Conservation (phyloP, 1,284 basidiomycete species). For the Chondrostereum purpureum region DNA sequence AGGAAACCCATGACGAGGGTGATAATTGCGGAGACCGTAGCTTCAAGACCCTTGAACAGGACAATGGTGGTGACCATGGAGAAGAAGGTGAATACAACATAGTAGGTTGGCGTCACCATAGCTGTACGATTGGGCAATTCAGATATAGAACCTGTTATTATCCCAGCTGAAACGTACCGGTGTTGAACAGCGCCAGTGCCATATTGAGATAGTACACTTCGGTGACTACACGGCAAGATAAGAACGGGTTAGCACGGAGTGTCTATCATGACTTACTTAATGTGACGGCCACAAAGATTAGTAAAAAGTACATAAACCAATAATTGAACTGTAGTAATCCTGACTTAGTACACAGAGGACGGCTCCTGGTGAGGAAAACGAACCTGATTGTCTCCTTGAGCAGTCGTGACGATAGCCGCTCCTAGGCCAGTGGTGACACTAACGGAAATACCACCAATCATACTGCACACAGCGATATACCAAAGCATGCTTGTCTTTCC, state of each 20-base stretch:
- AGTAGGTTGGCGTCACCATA: conserved; percentile 83
- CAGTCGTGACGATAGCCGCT: conserved; percentile 82
- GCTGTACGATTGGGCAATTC: conserved; percentile 14
- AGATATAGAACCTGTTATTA: conserved; percentile 9
- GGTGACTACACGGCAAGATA: conserved; percentile 43
- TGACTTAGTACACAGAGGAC: too few relatives aligned
- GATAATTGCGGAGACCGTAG: conserved; percentile 70
- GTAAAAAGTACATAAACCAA: conserved; percentile 86
- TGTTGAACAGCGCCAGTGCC: conserved; percentile 94
- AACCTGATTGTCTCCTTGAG: conserved; percentile 82
- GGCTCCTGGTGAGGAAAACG: conserved; percentile 18
- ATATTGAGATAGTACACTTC: conserved; percentile 97
- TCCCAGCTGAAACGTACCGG: conserved; percentile 69
- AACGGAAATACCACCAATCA: conserved; percentile 96
- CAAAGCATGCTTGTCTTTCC: conserved; percentile 94
- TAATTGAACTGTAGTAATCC: conserved; percentile 57
- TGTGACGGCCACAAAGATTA: conserved; percentile 82
- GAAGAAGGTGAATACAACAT: conserved; percentile 83
- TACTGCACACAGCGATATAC: conserved; percentile 90
- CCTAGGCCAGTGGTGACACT: conserved; percentile 95
- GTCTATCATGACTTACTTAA: conserved; percentile 40
- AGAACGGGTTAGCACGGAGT: not conserved
- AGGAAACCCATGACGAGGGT: conserved; percentile 91
- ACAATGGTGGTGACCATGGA: conserved; percentile 87
- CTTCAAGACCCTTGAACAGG: conserved; percentile 86